phyloP scores from a whole-genome alignment of 768 basidiomycete genomes.

The Fomitopsis serialis region DNA sequence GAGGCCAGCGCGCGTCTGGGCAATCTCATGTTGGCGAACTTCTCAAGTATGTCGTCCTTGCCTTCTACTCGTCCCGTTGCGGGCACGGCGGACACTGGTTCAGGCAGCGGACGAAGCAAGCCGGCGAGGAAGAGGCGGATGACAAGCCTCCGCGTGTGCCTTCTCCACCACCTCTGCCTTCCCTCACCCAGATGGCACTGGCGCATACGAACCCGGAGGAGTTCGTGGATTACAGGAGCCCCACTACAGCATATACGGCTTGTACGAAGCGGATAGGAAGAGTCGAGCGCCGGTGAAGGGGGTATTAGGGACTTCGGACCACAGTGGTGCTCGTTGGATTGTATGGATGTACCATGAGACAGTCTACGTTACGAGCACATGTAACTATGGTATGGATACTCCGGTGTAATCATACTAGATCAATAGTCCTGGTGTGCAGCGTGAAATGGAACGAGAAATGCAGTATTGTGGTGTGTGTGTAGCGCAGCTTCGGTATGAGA shows the following conservation, averaged over 20 bases:
- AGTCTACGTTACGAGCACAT: background rate
- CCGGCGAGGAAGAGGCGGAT: conserved; percentile 29
- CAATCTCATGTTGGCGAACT: conserved; percentile 60
- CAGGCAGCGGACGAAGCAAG: conserved; percentile 16
- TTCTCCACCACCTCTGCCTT: conserved; percentile 69
- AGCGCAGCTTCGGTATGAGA: too few relatives aligned
- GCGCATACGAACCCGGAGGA: conserved; percentile 56
- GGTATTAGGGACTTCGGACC: conserved; percentile 9
- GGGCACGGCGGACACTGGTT: conserved; percentile 15
- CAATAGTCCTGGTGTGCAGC: too few relatives aligned
- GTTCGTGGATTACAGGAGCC: conserved; percentile 66
- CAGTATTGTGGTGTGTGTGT: too few relatives aligned
- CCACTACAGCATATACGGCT: conserved; percentile 80
- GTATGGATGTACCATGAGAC: background rate
- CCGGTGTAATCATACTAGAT: too few relatives aligned
- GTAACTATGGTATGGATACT: background rate
- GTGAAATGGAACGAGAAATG: too few relatives aligned
- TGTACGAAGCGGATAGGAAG: conserved; percentile 63
- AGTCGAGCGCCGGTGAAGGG: conserved; percentile 29
- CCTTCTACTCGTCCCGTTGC: conserved; percentile 32
- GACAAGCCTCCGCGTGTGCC: conserved; percentile 78
- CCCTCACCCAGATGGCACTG: conserved; percentile 73
- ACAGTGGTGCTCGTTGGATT: conserved; percentile 4
- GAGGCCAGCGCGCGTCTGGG: conserved; percentile 48
- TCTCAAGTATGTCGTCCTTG: conserved; percentile 24